Evolutionary conservation across 2,329 filamentous ascomycete genomes (phyloP).

Genomic region (Penicillium sclerotigenum): DNA sequence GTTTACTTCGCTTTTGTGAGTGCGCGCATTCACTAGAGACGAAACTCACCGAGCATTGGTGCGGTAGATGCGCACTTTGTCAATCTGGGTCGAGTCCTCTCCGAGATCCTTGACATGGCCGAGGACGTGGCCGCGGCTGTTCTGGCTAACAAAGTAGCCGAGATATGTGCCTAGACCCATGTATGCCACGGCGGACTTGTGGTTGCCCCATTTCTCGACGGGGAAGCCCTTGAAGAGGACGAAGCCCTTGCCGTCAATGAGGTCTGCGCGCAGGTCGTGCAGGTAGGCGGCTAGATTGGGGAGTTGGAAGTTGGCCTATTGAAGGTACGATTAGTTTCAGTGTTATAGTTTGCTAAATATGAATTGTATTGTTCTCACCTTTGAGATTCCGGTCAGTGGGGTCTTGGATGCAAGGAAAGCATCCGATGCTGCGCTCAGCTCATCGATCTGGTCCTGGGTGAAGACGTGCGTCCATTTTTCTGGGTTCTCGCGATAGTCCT

Average conservation of each 20-base stretch:
- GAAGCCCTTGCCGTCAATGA: conserved; percentile 84
- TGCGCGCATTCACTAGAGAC: background rate
- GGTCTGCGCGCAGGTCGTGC: conserved; percentile 57
- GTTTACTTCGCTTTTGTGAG: background rate
- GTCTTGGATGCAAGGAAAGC: conserved; percentile 63
- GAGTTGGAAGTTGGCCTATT: conserved; percentile 58
- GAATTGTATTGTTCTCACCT: conserved; percentile 38
- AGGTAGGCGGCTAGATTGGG: conserved; percentile 56
- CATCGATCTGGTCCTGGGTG: conserved; percentile 62
- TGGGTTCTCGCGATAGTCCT: conserved; percentile 61
- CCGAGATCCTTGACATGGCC: conserved; percentile 88
- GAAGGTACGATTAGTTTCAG: background rate
- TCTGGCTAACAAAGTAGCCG: conserved; percentile 85
- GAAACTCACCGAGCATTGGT: conserved; percentile 65
- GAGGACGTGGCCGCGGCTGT: conserved; percentile 77
- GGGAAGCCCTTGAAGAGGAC: conserved; percentile 86
- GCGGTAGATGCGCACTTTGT: conserved; percentile 85
- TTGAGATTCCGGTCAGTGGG: conserved; percentile 68
- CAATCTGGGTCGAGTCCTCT: conserved; percentile 75
- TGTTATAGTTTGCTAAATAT: background rate
- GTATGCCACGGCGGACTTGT: conserved; percentile 83
- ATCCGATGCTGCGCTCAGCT: conserved; percentile 66
- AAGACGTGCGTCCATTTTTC: conserved; percentile 73
- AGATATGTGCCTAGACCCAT: conserved; percentile 84
- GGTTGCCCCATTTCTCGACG: conserved; percentile 68